Evolutionary conservation across 257 asterid species (phyloP).

Genomic region (Forsythia suspensa): DNA sequence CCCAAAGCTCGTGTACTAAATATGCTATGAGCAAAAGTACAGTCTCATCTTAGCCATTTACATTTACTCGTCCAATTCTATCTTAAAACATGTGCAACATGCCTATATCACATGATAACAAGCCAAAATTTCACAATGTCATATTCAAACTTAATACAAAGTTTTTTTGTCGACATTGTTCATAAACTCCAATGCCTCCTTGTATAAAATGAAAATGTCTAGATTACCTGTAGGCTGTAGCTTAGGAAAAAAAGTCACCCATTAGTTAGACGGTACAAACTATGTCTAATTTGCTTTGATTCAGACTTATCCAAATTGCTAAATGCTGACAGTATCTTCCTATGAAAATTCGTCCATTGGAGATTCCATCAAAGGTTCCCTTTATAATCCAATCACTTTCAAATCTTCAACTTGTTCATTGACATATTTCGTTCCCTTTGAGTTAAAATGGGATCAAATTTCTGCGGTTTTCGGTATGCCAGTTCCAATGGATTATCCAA

Average conservation of each 20-base stretch:
- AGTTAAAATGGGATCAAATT: constrained; percentile 36
- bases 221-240: too few relatives aligned
- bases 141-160: background rate
- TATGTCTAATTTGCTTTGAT: constrained; percentile 8
- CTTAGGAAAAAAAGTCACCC: background rate
- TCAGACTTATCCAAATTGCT: constrained; percentile 7
- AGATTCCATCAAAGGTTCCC: background rate
- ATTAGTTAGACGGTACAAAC: constrained; percentile 14
- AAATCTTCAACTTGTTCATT: background rate
- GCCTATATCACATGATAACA: background rate
- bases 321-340: constrained; percentile 16
- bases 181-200: background rate
- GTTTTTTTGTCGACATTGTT: background rate
- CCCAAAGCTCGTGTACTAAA: too few relatives aligned
- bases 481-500: constrained; percentile 14
- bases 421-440: background rate
- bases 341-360: constrained; percentile 29
- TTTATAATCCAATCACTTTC: background rate
- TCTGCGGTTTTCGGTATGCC: constrained; percentile 33
- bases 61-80: background rate
- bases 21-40: background rate
- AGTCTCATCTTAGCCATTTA: background rate
- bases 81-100: background rate
- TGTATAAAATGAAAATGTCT: background rate
- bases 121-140: background rate